phyloP scores from a whole-genome alignment of 495 filamentous ascomycete species.

The Trichoderma reesei region DNA sequence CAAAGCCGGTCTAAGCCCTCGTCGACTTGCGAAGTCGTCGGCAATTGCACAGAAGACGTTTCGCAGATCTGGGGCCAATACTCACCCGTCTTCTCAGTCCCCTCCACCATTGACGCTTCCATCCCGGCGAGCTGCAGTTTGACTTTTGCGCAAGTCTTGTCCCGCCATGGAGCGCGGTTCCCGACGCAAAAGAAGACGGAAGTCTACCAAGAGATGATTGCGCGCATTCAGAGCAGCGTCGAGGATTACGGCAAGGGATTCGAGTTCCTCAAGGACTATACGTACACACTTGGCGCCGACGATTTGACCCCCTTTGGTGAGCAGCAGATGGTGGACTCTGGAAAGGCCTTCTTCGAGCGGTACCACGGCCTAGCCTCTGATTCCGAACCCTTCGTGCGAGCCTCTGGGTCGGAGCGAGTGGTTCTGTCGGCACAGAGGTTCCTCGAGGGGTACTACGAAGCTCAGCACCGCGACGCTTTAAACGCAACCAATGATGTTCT shows the following conservation, averaged over 20 bases:
- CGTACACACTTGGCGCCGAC: slow-evolving; percentile 64
- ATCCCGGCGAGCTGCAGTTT: slow-evolving; percentile 56
- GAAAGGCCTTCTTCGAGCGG: slow-evolving; percentile 59
- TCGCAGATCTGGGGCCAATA: slow-evolving; percentile 80
- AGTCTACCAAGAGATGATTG: slow-evolving; percentile 46
- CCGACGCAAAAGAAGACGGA: slow-evolving; percentile 56
- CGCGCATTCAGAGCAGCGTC: slow-evolving; percentile 49
- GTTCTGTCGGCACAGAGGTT: slow-evolving; percentile 64
- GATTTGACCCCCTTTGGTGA: slow-evolving; percentile 65
- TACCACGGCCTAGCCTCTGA: slow-evolving; percentile 49
- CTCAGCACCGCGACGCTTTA: slow-evolving; percentile 38
- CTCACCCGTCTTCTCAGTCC: slow-evolving; percentile 68
- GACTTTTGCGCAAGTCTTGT: slow-evolving; percentile 70
- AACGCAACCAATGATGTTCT: slow-evolving; percentile 47
- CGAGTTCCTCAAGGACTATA: slow-evolving; percentile 56
- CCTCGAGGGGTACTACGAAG: slow-evolving; percentile 57
- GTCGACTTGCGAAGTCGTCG: slow-evolving; percentile 1
- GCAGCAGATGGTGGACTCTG: slow-evolving; percentile 64
- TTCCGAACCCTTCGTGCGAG: slow-evolving; percentile 58
- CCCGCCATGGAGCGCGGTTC: slow-evolving; percentile 74
- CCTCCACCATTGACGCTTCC: slow-evolving; percentile 46
- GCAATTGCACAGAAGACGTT: slow-evolving; percentile 38
- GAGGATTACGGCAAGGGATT: slow-evolving; percentile 46
- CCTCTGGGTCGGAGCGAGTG: slow-evolving; percentile 62
- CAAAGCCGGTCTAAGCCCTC: slow-evolving; percentile 18